Conservation (phyloP, 108 stramenopile genomes). For the Pseudonitzschia multiseries region DNA sequence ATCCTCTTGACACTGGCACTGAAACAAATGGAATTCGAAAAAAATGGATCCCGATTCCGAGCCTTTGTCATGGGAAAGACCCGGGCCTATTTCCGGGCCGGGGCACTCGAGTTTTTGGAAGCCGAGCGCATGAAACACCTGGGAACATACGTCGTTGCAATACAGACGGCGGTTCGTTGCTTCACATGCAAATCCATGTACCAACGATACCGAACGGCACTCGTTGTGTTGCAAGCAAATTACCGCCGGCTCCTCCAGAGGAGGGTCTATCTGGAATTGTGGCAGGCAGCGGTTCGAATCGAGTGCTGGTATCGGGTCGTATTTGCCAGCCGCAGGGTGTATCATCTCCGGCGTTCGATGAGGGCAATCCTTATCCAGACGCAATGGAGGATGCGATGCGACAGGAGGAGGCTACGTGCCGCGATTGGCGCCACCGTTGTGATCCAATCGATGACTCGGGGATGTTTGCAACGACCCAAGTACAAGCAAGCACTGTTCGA, state of each 20-base stretch:
- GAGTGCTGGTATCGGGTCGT: conserved; percentile 72
- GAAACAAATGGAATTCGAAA: conserved; percentile 34
- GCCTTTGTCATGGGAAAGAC: conserved; percentile 86
- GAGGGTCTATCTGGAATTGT: conserved; percentile 42
- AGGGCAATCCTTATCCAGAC: conserved; percentile 75
- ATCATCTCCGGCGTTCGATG: conserved; percentile 41
- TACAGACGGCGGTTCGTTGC: conserved; percentile 59
- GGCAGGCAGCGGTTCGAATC: conserved; percentile 46
- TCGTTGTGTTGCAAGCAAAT: conserved; percentile 47
- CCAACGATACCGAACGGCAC: conserved; percentile 33
- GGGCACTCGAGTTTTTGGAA: conserved; percentile 85
- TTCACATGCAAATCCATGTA: conserved; percentile 41
- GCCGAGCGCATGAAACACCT: conserved; percentile 65
- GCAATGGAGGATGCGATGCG: conserved; percentile 38
- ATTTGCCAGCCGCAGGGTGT: conserved; percentile 41
- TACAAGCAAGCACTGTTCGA: conserved; percentile 49
- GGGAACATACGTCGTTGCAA: conserved; percentile 52
- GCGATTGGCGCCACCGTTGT: conserved; percentile 37
- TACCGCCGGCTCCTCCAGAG: conserved; percentile 39
- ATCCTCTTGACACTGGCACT: conserved; percentile 32
- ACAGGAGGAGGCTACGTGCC: conserved; percentile 1
- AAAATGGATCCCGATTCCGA: conserved; percentile 36
- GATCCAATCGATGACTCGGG: conserved; percentile 66
- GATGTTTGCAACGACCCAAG: conserved; percentile 56
- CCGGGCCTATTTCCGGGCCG: conserved; percentile 85